Evolutionary conservation across 805 yeast species (phyloP).

Genomic region (Metschnikowia cerradonensis): DNA sequence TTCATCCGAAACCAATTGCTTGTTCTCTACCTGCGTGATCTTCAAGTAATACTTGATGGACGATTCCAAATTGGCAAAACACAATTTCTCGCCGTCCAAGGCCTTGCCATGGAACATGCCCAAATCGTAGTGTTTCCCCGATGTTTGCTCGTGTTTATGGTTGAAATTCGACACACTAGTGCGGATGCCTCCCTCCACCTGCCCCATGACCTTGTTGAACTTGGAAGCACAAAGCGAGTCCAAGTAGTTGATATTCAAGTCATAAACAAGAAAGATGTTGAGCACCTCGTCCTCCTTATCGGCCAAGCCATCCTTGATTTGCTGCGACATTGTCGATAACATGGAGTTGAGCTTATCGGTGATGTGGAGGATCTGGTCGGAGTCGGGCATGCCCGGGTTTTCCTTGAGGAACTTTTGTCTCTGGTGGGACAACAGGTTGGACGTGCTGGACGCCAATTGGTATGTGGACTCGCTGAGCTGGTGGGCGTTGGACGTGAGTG

Average conservation of each 20-base stretch:
- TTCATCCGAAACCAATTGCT: slow-evolving; percentile 16
- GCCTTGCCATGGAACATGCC: slow-evolving; percentile 72
- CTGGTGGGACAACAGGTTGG: slow-evolving; percentile 38
- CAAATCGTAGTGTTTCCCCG: slow-evolving; percentile 38
- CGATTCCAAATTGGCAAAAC: slow-evolving; percentile 80
- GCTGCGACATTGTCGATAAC: slow-evolving; percentile 37
- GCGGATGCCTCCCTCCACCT: slow-evolving; percentile 74
- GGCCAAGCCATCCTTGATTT: slow-evolving; percentile 49
- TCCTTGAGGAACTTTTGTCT: slow-evolving; percentile 34
- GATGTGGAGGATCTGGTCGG: slow-evolving; percentile 29
- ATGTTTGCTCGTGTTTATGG: slow-evolving; percentile 25
- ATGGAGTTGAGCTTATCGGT: slow-evolving; percentile 30
- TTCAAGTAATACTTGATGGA: slow-evolving; percentile 47
- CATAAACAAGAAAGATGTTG: slow-evolving; percentile 53
- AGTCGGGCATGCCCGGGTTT: slow-evolving; percentile 16
- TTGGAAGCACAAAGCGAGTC: slow-evolving; percentile 46
- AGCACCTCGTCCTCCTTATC: slow-evolving; percentile 49
- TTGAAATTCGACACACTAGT: slow-evolving; percentile 52
- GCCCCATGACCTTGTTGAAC: slow-evolving; percentile 62
- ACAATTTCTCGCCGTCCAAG: slow-evolving; percentile 82
- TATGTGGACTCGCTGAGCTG: slow-evolving; percentile 48
- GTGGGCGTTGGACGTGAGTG: slow-evolving; percentile 52
- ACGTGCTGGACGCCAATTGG: slow-evolving; percentile 44
- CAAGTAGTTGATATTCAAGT: slow-evolving; percentile 48
- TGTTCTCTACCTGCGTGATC: slow-evolving; percentile 21